Conservation (phyloP, 176 grass and related monocot genomes). For the Carex scoparia region DNA sequence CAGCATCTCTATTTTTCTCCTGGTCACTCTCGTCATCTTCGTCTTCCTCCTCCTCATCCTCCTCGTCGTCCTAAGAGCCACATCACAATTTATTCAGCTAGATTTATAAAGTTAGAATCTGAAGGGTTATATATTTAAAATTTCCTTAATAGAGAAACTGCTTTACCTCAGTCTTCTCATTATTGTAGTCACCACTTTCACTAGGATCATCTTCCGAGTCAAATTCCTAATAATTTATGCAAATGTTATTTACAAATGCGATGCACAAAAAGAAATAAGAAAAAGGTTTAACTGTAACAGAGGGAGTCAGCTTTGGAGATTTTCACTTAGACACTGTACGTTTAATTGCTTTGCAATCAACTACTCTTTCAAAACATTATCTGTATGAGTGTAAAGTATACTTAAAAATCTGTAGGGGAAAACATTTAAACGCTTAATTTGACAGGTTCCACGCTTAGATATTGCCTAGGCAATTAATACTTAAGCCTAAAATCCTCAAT, state of each 20-base stretch:
- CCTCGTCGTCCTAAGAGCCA: not conserved
- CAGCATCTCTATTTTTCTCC: conserved; percentile 23
- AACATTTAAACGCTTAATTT: not conserved
- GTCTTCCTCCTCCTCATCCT: conserved; percentile 22
- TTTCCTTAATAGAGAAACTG: not conserved
- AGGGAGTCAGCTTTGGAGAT: not conserved
- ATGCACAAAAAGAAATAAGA: not conserved
- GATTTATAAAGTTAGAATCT: not conserved
- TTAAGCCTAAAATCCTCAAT: not conserved
- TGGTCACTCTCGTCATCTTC: conserved; percentile 3
- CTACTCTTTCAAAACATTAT: not conserved
- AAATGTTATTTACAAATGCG: not conserved
- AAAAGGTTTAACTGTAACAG: not conserved
- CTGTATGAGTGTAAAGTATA: not conserved
- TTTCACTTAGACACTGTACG: not conserved
- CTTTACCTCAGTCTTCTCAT: conserved; percentile 22
- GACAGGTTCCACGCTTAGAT: not conserved
- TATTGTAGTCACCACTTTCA: conserved; percentile 13
- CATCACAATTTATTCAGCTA: conserved; percentile 1
- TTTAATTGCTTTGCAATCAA: not conserved
- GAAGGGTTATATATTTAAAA: not conserved
- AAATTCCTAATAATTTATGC: conserved; percentile 7
- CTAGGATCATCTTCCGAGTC: conserved; percentile 4
- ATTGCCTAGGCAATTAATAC: not conserved
- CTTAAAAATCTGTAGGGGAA: not conserved